A percentile compares a stretch with the other conserved stretches of the same genome.
phyloP scores from a whole-genome alignment of 2,329 filamentous ascomycete species.

The Tolypocladium ophioglossoides region DNA sequence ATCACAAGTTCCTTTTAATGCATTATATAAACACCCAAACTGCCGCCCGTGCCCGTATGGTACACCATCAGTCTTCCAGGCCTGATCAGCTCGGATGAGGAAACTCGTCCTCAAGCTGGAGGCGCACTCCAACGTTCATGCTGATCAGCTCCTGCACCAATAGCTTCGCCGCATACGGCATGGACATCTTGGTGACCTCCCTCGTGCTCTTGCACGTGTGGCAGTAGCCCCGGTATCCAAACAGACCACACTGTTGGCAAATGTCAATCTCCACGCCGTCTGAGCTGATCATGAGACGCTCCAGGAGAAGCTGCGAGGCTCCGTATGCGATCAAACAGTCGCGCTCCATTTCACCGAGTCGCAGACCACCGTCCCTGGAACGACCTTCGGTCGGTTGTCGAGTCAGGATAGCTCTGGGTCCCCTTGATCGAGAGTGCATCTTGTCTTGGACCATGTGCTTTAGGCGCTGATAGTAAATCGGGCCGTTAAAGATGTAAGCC shows the following conservation, averaged over 20 bases:
- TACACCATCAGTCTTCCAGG: not conserved
- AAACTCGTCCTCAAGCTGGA: slow-evolving; percentile 92
- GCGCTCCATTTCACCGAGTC: slow-evolving; percentile 96
- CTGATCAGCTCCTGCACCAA: slow-evolving; percentile 91
- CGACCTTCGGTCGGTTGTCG: slow-evolving; percentile 94
- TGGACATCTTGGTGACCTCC: slow-evolving; percentile 82
- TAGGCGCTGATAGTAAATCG: slow-evolving; percentile 98
- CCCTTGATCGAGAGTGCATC: slow-evolving; percentile 91
- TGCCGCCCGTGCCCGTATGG: not conserved
- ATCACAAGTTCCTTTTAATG: not conserved
- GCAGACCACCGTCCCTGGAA: slow-evolving; percentile 81
- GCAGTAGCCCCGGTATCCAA: slow-evolving; percentile 93
- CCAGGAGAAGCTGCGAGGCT: slow-evolving; percentile 80
- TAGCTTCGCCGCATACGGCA: slow-evolving; percentile 95
- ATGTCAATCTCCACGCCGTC: slow-evolving; percentile 89
- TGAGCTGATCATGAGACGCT: slow-evolving; percentile 88
- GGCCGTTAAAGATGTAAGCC: slow-evolving; percentile 95
- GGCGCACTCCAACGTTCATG: slow-evolving; percentile 94
- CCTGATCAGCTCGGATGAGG: slow-evolving; percentile 43
- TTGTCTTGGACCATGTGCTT: slow-evolving; percentile 99
- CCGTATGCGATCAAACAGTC: slow-evolving; percentile 97
- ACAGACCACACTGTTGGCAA: slow-evolving; percentile 86
- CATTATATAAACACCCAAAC: not conserved
- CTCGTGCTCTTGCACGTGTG: slow-evolving; percentile 81
- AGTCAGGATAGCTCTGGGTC: slow-evolving; percentile 83